A percentile compares a stretch with the other conserved stretches of the same genome.
phyloP scores from a whole-genome alignment of 208 protist species.

The Wallacemonas sp. region DNA sequence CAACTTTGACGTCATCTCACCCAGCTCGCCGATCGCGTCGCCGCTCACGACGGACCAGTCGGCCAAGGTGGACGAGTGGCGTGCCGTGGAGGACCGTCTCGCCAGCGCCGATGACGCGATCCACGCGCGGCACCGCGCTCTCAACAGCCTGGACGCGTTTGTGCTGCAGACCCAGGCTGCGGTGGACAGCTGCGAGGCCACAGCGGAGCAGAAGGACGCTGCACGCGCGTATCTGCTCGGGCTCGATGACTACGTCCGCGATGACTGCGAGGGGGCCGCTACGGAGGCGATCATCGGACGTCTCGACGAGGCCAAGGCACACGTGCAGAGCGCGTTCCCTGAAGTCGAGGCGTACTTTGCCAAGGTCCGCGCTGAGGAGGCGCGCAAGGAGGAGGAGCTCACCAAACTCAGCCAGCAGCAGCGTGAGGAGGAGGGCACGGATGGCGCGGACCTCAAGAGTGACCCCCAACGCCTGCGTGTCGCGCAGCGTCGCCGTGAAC shows the following conservation, averaged over 20 bases:
- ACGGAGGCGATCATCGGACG: slow-evolving; percentile 20
- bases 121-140: slow-evolving; percentile 43
- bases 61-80: slow-evolving; percentile 30
- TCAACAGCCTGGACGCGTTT: slow-evolving; percentile 67
- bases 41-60: slow-evolving; percentile 29
- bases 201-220: slow-evolving; percentile 24
- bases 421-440: slow-evolving; percentile 39
- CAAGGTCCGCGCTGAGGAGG: slow-evolving; percentile 27
- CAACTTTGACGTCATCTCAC: slow-evolving; percentile 32
- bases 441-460: slow-evolving; percentile 53
- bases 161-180: slow-evolving; percentile 51
- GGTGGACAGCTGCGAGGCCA: slow-evolving; percentile 32
- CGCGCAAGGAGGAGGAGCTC: slow-evolving; percentile 52
- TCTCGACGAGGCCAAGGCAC: slow-evolving; percentile 27
- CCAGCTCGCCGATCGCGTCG: slow-evolving; percentile 2
- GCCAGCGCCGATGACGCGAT: slow-evolving; percentile 38
- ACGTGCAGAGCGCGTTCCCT: slow-evolving; percentile 35
- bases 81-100: slow-evolving; percentile 39
- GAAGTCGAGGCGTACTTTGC: slow-evolving; percentile 44
- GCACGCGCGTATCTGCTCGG: slow-evolving; percentile 28
- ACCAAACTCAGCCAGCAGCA: slow-evolving; percentile 45
- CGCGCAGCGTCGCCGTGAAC: slow-evolving; percentile 68
- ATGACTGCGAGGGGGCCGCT: slow-evolving; percentile 14
- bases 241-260: slow-evolving; percentile 40
- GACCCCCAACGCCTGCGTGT: slow-evolving; percentile 74